A percentile compares a stretch with the other conserved stretches of the same genome.
phyloP scores from a whole-genome alignment of 805 yeast genomes.

The Wickerhamomyces queroliae region DNA sequence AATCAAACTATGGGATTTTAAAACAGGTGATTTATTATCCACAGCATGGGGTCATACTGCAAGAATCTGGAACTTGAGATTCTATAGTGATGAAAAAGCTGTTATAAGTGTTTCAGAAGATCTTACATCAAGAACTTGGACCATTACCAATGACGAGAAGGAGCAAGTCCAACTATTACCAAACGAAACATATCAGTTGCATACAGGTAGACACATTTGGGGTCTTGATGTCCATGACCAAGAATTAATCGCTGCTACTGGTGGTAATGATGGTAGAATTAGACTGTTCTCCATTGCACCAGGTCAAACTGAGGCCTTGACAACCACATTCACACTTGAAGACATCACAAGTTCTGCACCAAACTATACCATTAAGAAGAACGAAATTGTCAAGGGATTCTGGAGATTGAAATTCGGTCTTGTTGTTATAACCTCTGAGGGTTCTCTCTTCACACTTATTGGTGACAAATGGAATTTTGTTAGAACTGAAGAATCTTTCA shows the following conservation, averaged over 20 bases:
- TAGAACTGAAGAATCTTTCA: conserved; percentile 21
- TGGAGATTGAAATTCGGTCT: conserved; percentile 40
- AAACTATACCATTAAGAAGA: conserved; percentile 26
- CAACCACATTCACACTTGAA: conserved; percentile 21
- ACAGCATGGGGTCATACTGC: conserved; percentile 97
- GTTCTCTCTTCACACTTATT: conserved; percentile 36
- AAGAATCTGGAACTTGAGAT: conserved; percentile 80
- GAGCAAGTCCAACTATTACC: conserved; percentile 22
- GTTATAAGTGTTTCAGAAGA: conserved; percentile 80
- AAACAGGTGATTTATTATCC: conserved; percentile 52
- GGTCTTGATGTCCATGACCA: conserved; percentile 51
- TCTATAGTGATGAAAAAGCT: conserved; percentile 34
- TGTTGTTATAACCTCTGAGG: conserved; percentile 53
- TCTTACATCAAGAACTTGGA: conserved; percentile 79
- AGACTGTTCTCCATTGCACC: conserved; percentile 51
- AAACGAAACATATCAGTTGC: conserved; percentile 52
- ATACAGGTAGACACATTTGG: conserved; percentile 87
- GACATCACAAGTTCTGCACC: conserved; percentile 27
- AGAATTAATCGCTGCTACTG: conserved; percentile 58
- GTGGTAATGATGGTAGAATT: conserved; percentile 91
- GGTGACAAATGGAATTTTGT: conserved; percentile 24
- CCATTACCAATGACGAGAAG: conserved; percentile 26
- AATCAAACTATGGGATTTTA: conserved; percentile 65
- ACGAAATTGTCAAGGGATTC: conserved; percentile 60
- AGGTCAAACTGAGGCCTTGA: conserved; percentile 26